Evolutionary conservation across 1,284 basidiomycete species (phyloP).

Genomic region (Wolfiporia cocos): DNA sequence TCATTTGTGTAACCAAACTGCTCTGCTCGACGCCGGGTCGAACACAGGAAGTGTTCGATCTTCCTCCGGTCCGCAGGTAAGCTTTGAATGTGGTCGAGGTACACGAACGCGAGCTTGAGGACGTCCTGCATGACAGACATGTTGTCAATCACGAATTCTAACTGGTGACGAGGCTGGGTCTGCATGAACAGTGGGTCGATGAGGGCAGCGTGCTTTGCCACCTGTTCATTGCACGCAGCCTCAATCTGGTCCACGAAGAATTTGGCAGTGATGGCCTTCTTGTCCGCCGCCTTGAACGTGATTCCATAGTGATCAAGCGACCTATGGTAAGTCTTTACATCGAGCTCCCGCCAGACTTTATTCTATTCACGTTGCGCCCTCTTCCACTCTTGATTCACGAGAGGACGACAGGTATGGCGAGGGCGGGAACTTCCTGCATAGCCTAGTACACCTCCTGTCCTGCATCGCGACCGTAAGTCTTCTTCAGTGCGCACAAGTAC

Average conservation of each 20-base stretch:
- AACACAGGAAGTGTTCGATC: too few species aligned
- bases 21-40: too few species aligned
- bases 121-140: conserved; percentile 77
- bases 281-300: conserved; percentile 87
- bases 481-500: conserved; percentile 93
- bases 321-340: conserved; percentile 90
- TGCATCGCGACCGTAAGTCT: conserved; percentile 89
- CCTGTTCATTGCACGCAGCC: conserved; percentile 81
- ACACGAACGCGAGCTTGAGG: too few species aligned
- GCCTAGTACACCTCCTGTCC: conserved; percentile 87
- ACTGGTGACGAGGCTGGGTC: conserved; percentile 70
- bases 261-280: conserved; percentile 84
- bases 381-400: conserved; percentile 94
- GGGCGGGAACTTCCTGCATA: conserved; percentile 89
- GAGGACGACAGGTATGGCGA: conserved; percentile 94
- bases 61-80: too few species aligned
- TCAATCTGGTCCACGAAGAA: conserved; percentile 89
- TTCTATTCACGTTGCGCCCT: conserved; percentile 97
- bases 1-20: too few species aligned
- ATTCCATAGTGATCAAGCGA: conserved; percentile 92
- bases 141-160: conserved; percentile 79
- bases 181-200: conserved; percentile 75
- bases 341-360: conserved; percentile 97
- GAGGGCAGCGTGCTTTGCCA: conserved; percentile 69
- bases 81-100: too few species aligned